Evolutionary conservation across 192 early-diverging fungal species (phyloP), one percentile per base, ranked within the genome.

Genomic region (Gamsiella multidivaricata): DNA sequence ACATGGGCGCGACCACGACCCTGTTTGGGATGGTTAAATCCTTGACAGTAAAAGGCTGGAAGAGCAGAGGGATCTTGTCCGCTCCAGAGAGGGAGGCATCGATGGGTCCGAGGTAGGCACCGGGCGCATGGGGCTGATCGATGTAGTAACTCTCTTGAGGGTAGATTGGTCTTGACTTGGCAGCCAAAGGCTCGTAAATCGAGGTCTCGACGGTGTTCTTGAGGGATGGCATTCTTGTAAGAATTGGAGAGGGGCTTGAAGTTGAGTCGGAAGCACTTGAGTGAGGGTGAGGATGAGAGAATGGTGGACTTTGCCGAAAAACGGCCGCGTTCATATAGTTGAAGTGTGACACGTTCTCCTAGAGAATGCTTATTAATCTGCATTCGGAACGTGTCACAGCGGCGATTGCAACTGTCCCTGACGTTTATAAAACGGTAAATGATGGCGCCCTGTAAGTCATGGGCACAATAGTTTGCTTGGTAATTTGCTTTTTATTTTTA

Each of bases 1-100:
- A 94, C 94, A 95, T 96, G 50, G 95, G 95, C 22, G 92, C 86
- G 39, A 94, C 89, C 5, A 80, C 82, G 23, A 93, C 72, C 22
- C 94, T 87, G 82, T 96, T 97, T 49, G 91, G 91, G 59, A 94
- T 82, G 15, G 85, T 90, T 33, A 91, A 54, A 3, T 78, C 73
- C 54, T 92, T 88, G 62, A 94, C 76, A 0, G 70, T 87, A 32
- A 95, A 72, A 0, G 95, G 92, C 55, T 85, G 76, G 76, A 91
- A 95, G 9, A 95, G 82, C 31, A 69, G 42, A 7, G 74, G 74
- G 31, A 54, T 14, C 61, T 64, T 64, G 49, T 64, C 61, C 2
- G 61, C 36, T 22, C 18, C 28, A n/a, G 56, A 32, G 55, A 61
- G 54, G 15, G 68, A 56, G 41, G 57, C 61, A 25, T 81, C 61